Base-by-base conservation (phyloP, 352 stramenopile genomes). In the Phytophthora sansomeana region DNA sequence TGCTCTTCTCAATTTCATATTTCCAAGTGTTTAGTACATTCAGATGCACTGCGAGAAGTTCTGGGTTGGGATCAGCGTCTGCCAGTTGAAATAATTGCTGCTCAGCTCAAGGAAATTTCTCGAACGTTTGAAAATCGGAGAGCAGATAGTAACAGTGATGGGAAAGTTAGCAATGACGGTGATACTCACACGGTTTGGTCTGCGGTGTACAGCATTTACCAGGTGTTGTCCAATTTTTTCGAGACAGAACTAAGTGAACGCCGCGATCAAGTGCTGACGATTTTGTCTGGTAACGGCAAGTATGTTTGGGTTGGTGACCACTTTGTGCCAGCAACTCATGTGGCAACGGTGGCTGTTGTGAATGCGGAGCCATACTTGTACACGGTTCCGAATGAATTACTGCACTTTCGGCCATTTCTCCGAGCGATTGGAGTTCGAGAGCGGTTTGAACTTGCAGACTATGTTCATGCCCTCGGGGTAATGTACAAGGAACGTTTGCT, bases 1-100 rank as follows among this genome's bases (percentile, higher is more conserved):
- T 93, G 85, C 57, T 93, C 85, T 9, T 83, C 82, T 28, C 67
- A 86, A 48, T 87, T 76, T 35, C 74, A 90, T 48, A 88, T 93
- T 48, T 76, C 91, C 16, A 79, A 79, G 33, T 67, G 69, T 19
- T 41, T 63, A 13, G 61, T 83, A 6, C 73, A 80, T 58, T 90
- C 81, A 30, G 57, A 77, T 10, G 57, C 61, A 48, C 61, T 91
- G 47, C 69, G 55, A 29, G 50, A 51, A 16, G 42, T 86, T 2
- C 75, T 93, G 33, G 68, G 75, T 1, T 93, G 85, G 82, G 67
- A 83, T 48, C 51, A 74, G 13, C 38, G 26, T 10, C 19, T 88
- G 36, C 46, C 71, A 33, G 52, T 81, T 29, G 67, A 80, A 32
- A 74, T 72, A 4, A 70, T 92, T 16, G 80, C 81, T 16, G 24